These are phyloP conservation scores for Chloranthus sessilifolius DNA, from an alignment of 164 flowering plant genomes.

Conservation along the genomic window DNA sequence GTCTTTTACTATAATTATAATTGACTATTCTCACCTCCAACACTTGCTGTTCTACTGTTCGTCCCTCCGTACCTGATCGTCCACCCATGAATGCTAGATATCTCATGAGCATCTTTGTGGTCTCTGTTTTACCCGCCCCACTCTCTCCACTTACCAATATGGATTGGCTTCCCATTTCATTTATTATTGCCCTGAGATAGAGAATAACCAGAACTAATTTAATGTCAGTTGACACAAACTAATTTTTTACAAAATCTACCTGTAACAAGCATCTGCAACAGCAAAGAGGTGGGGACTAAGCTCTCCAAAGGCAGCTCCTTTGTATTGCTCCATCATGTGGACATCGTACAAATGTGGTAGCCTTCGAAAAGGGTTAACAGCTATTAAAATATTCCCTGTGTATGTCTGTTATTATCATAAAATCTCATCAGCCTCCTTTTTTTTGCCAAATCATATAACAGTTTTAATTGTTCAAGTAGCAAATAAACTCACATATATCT, in stretches of 20 bases:
- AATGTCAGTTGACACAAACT: background rate
- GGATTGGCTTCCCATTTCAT: slow-evolving; percentile 67
- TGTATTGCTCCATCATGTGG: slow-evolving; percentile 89
- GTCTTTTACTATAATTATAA: too few relatives aligned
- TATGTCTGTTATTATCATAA: slow-evolving; percentile 56
- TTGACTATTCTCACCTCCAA: slow-evolving; percentile 46
- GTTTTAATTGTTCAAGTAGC: background rate
- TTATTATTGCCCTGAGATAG: slow-evolving; percentile 57
- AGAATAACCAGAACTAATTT: background rate
- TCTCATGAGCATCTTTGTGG: slow-evolving; percentile 87
- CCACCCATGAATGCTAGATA: slow-evolving; percentile 96
- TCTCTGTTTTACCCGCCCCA: slow-evolving; percentile 93
- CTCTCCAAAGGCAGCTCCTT: slow-evolving; percentile 83
- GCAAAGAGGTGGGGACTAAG: slow-evolving; percentile 86
- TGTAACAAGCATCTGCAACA: slow-evolving; percentile 75
- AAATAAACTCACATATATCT: slow-evolving; percentile 63
- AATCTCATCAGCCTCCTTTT: slow-evolving; percentile 4
- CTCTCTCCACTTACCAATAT: slow-evolving; percentile 87
- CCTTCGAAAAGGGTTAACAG: slow-evolving; percentile 80
- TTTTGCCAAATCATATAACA: background rate
- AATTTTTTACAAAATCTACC: slow-evolving; percentile 27
- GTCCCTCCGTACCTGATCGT: slow-evolving; percentile 66
- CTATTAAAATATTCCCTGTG: slow-evolving; percentile 83
- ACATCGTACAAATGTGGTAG: slow-evolving; percentile 74
- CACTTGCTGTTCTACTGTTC: slow-evolving; percentile 89